Evolutionary conservation across 2,329 filamentous ascomycete genomes (phyloP), one percentile per base, ranked within the genome.

Genomic region (Aspergillus neotritici): DNA sequence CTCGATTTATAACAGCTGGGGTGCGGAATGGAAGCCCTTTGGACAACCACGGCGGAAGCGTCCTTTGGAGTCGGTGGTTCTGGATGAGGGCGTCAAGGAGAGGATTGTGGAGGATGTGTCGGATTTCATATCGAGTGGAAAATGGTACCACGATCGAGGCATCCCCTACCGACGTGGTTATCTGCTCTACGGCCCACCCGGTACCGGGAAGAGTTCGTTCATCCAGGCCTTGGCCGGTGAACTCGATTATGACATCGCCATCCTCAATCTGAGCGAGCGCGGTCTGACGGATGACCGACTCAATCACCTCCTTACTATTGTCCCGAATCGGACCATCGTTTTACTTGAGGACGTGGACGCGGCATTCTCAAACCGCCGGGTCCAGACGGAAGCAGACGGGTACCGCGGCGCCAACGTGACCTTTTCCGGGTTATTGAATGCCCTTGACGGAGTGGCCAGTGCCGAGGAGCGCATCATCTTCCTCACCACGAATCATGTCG

Each of bases 181-280:
- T 60, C 75, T 96, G 6, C 76, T 96, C 0, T 88, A 93, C 57
- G 90, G 90, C 0, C 89, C 90, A 4, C 90, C 90, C 0, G 90
- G 90, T 0, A 94, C 86, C 33, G 94, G 88, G 30, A 97, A 94
- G 72, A 96, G 86, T 48, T 94, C 88, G 0, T 97, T 98, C 56
- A 96, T 98, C 50, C 89, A 96, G 66, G 90, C 93, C 0, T 71
- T 98, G 33, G 93, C 93, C 1, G 91, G 89, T n/a, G 83, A 93
- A 59, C 69, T 96, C 44, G 87, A 95, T 62, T 95, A 91, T 64
- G 87, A 87, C 56, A 93, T 96, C 54, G 89, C 90, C 40, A 90
- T 95, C 69, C 75, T 96, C 52, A 95, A 95, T 56, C 77, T 96
- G 25, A 93, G 86, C 66, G 87, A 95, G 69, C 78, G 87, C 42